Evolutionary conservation across 1,284 basidiomycete genomes (phyloP), one percentile per base, ranked within the genome.

Genomic region (Taiwanofungus camphoratus): DNA sequence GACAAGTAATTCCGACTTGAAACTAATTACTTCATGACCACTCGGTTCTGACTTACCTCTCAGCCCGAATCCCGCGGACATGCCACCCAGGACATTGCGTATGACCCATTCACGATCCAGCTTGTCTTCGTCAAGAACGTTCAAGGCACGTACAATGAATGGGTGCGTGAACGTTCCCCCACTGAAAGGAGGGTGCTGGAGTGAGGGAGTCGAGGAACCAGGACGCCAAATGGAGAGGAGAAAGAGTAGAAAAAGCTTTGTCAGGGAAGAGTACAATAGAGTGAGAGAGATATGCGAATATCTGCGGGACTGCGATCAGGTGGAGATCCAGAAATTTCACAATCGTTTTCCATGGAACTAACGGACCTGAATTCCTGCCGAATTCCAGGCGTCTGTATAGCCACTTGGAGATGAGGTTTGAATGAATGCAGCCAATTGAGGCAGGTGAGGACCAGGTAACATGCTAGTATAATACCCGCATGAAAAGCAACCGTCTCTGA

Each of bases 31-130:
- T n/a, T n/a, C n/a, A n/a, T n/a, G n/a, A n/a, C n/a, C n/a, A n/a
- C n/a, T n/a, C n/a, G n/a, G n/a, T n/a, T n/a, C n/a, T n/a, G 11
- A 43, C 56, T 19, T 50, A 79, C 76, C 77, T 58, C 82, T 68
- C 47, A 85, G 61, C 2, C 82, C 82, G 52, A 85, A 85, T 1
- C 82, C 82, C 5, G 80, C 76, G 13, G 87, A 82, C 82, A 93
- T 87, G 0, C 91, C 91, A 15, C 90, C 89, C 0, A 93, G 68
- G 4, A 92, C 69, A 50, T 91, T 87, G 16, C 90, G 76, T 5
- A 92, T 82, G 2, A 90, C 70, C 91, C 91, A 93, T 54, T 88
- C 82, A 12, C 83, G 76, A 62, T 92, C 85, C 3, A 90, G 67
- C 39, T 70, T 74, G 52, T 77, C 78, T 40, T 87, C 81, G 52